Evolutionary conservation across 23 red algal species (phyloP), one percentile per base, ranked within the genome.

Genomic region (Agarophyton chilense): DNA sequence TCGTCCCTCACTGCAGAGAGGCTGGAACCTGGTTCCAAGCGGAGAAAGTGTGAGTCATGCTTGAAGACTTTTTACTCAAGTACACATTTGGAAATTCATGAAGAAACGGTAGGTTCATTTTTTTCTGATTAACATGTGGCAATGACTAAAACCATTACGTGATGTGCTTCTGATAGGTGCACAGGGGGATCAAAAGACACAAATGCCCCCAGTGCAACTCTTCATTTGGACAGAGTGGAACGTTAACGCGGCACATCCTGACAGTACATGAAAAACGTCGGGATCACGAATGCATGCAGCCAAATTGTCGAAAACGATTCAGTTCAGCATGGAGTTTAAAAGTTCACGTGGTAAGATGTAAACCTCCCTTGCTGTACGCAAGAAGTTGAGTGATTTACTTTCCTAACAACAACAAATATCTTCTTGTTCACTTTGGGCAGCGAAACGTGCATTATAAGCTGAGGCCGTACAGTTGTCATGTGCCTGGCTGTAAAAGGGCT

Each of bases 371-470:
- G n/a, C 28, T 5, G 17, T 9, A 10, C 52, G 38, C 41, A 6
- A 28, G 55, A 58, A 25, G 22, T 28, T 4, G n/a, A n/a, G n/a
- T n/a, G n/a, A n/a, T n/a, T n/a, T n/a, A 47, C 44, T 12, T 12
- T 57, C 3, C 79, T 63, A 49, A 31, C 43, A 14, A 18, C 56
- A 10, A 65, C 19, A 43, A 31, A 32, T n/a, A n/a, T n/a, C n/a
- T 65, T 42, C 42, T 26, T 9, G 43, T 65, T 47, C 35, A 47
- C 10, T 7, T 45, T n/a, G 12, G 33, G 3, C 34, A 83, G 79
- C 79, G 47, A 83, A 83, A 83, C 39, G 79, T 83, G 32, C 79
- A 83, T 28, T 61, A 63, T 21, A 83, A 83, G 54, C 51, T 83
- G 24, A 83, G 43, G 55, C 79, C 79, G 5, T 83, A 65, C 17